Base-by-base conservation (phyloP, 441 rosid species). In the Dalechampia spathulata region DNA sequence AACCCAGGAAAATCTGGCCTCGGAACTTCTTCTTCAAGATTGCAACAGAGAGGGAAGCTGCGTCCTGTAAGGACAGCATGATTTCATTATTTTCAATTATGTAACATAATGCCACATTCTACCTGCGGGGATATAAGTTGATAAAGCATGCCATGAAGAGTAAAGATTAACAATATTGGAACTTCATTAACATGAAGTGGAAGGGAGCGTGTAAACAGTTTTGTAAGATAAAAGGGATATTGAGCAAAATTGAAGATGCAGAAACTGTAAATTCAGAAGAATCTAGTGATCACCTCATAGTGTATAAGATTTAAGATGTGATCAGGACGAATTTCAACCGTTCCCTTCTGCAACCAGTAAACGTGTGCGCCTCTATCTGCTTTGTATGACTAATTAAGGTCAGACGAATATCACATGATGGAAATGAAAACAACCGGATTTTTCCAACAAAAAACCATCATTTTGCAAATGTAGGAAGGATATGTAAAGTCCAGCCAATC, bases 401-500 rank as follows among this genome's bases (percentile, higher is more conserved):
- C 45, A 73, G 50, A 38, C 28, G 5, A 48, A 39, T 16, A 28
- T 8, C 14, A 17, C 26, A 11, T 19, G 17, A n/a, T n/a, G n/a
- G n/a, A n/a, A n/a, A n/a, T n/a, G n/a, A n/a, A n/a, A n/a, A n/a
- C n/a, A n/a, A n/a, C n/a, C n/a, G n/a, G n/a, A n/a, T n/a, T n/a
- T n/a, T n/a, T n/a, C n/a, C 7, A 39, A 14, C 7, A 44, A 17
- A n/a, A 49, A 55, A 42, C 39, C 15, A 19, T 27, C 52, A 36
- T 6, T 42, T 44, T 38, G 56, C 10, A 36, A 62, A 45, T 28
- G 17, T 39, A 51, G 26, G 69, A 73, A 91, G 98, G 98, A 91
- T 91, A 91, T 91, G 69, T 91, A 88, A 52, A 92, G 95, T 64
- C 96, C 98, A 36, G 94, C 95, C 72, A 92, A 72, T 81, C 96